Evolutionary conservation across 2,329 filamentous ascomycete genomes (phyloP), one percentile per base, ranked within the genome.

Genomic region (Venturia aucupariae): DNA sequence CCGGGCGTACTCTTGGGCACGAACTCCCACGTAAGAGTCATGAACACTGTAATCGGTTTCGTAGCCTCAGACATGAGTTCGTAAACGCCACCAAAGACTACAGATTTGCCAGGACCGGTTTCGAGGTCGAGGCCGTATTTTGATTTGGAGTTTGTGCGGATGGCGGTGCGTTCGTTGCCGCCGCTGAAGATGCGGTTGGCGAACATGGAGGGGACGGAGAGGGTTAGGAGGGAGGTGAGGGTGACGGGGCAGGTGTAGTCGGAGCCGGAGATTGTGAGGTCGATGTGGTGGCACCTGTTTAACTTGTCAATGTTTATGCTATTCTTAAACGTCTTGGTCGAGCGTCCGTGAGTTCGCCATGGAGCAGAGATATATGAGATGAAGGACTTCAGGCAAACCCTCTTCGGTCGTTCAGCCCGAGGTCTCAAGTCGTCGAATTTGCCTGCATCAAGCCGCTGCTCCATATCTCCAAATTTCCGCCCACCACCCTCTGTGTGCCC

Each of bases 101-200:
- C 59, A 5, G 30, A 35, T 42, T 55, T 55, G 4, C 35, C 35
- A 15, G 59, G 59, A 5, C 41, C 59, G 8, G 41, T 60, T 41
- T 44, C 59, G 35, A 44, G 41, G 17, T 60, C 59, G 22, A 60
- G 10, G 24, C 59, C 59, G 41, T 60, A 42, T 44, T 60, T 60
- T 24, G 27, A 27, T 27, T 60, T 60, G 41, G 59, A 41, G 35
- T 60, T 60, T 44, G 41, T 41, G 35, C 59, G 59, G 24, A 60
- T 44, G n/a, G 59, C 22, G 38, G 41, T 44, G 35, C 59, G 35
- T 60, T 60, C 59, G 41, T 60, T 60, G 27, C 59, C 59, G n/a
- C 59, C 59, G 27, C 27, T 27, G 41, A 41, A 60, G 41, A 60
- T 42, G 22, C 59, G 59, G 27, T 41, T 44, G 38, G 38, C 59